phyloP scores from a whole-genome alignment of 208 protist species.

The Jaenimonas drosophilae region DNA sequence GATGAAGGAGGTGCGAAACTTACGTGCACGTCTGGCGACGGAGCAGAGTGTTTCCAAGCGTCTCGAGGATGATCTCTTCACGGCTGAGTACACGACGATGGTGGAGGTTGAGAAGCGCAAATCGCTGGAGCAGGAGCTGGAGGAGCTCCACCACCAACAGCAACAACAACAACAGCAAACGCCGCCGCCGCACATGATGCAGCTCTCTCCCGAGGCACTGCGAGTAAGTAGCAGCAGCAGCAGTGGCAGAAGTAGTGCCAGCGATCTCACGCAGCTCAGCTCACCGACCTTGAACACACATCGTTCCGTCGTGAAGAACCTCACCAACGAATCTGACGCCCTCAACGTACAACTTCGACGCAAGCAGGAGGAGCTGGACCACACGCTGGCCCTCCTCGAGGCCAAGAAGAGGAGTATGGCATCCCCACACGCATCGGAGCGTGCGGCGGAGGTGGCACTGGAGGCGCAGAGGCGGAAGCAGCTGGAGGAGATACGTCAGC shows the following conservation, averaged over 20 bases:
- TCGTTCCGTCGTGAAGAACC: too few species aligned
- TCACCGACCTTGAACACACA: too few species aligned
- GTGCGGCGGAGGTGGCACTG: slow-evolving; percentile 17
- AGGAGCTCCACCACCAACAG: slow-evolving; percentile 15
- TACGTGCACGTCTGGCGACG: slow-evolving; percentile 10
- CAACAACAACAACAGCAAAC: slow-evolving; percentile 2
- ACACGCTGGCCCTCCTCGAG: too few species aligned
- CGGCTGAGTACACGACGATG: slow-evolving; percentile 75
- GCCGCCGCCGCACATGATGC: slow-evolving; percentile 1
- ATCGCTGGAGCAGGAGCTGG: slow-evolving; percentile 36
- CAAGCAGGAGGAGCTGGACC: slow-evolving; percentile 18
- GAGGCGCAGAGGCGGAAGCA: slow-evolving; percentile 11
- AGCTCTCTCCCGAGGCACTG: too few species aligned
- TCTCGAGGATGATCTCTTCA: slow-evolving; percentile 81
- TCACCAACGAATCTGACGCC: too few species aligned
- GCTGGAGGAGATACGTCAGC: slow-evolving; percentile 8
- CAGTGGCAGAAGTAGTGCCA: too few species aligned
- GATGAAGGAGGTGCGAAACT: background rate
- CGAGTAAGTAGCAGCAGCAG: background rate
- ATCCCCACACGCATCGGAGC: too few species aligned
- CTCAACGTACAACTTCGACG: slow-evolving; percentile 9
- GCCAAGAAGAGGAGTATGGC: too few species aligned
- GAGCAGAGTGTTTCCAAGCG: slow-evolving; percentile 43
- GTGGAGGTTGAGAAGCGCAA: slow-evolving; percentile 69
- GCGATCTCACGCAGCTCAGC: too few species aligned